Conservation (phyloP, 164 flowering plant species). For the Umbilicus rupestris region DNA sequence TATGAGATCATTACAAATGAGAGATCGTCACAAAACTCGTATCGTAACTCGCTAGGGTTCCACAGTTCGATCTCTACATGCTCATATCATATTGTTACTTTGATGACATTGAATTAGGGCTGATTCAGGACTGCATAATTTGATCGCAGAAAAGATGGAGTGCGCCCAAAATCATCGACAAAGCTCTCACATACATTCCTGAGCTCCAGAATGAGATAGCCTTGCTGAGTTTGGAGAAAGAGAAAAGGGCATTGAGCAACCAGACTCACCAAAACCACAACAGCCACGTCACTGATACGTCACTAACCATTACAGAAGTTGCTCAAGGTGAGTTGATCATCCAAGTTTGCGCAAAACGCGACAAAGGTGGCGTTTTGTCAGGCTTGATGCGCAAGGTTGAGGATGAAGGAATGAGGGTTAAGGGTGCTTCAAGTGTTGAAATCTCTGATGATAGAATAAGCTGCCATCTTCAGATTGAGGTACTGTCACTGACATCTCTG, state of each 20-base stretch:
- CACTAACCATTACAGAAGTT: slow-evolving; percentile 20
- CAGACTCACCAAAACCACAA: not conserved
- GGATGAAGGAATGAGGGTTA: slow-evolving; percentile 15
- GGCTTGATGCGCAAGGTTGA: slow-evolving; percentile 15
- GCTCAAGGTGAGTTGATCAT: slow-evolving; percentile 18
- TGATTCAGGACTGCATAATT: not conserved
- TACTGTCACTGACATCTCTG: not conserved
- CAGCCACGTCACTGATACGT: not conserved
- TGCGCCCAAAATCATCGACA: slow-evolving; percentile 23
- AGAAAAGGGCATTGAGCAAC: slow-evolving; percentile 12
- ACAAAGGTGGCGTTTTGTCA: slow-evolving; percentile 5
- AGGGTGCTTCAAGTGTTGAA: slow-evolving; percentile 15
- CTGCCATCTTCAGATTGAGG: slow-evolving; percentile 25
- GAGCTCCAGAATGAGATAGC: slow-evolving; percentile 28
- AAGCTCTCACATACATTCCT: slow-evolving; percentile 26
- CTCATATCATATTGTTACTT: not conserved
- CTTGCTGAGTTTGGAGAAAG: slow-evolving; percentile 14
- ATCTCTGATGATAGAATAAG: slow-evolving; percentile 18
- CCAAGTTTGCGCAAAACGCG: slow-evolving; percentile 20
- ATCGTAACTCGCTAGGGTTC: too few relatives aligned
- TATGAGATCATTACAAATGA: too few relatives aligned
- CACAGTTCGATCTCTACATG: not conserved
- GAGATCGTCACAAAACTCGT: too few relatives aligned
- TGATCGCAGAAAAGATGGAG: slow-evolving; percentile 26
- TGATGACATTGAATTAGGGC: not conserved